Conservation (phyloP, 129 eudicot species). For the Lactuca saligna region DNA sequence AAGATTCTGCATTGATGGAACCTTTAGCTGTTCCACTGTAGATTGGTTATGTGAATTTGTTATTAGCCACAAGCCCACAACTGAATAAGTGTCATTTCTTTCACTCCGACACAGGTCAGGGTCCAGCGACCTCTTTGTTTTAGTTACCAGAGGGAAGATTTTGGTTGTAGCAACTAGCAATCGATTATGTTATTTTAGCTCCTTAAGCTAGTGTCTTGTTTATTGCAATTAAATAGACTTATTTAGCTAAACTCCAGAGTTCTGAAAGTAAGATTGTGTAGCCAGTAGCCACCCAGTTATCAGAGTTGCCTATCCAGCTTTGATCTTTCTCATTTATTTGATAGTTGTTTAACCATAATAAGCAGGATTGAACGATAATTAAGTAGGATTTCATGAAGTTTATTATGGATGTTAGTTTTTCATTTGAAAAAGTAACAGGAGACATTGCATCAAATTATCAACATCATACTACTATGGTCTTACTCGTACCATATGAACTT, state of each 20-base stretch:
- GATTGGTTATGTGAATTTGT: conserved; percentile 4
- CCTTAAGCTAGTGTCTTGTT: not conserved
- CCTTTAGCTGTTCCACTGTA: conserved; percentile 4
- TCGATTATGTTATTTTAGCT: conserved; percentile 3
- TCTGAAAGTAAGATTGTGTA: conserved; percentile 6
- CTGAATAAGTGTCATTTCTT: not conserved
- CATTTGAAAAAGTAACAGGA: conserved; percentile 6
- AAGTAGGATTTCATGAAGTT: conserved; percentile 14
- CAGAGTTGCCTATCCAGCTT: not conserved
- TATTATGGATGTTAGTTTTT: conserved; percentile 10
- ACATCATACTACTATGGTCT: not conserved
- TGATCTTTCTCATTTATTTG: not conserved
- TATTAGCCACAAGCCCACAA: conserved; percentile 15
- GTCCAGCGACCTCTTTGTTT: not conserved
- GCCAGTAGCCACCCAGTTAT: conserved; percentile 7
- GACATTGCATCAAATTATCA: not conserved
- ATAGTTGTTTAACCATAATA: not conserved
- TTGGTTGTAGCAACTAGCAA: not conserved
- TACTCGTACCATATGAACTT: not conserved
- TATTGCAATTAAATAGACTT: not conserved
- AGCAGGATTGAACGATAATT: not conserved
- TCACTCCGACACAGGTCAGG: not conserved
- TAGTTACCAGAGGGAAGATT: not conserved
- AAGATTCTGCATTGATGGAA: not conserved
- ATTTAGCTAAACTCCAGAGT: conserved; percentile 1